phyloP scores from a whole-genome alignment of 352 stramenopile genomes.

The Pythium brachiatum region DNA sequence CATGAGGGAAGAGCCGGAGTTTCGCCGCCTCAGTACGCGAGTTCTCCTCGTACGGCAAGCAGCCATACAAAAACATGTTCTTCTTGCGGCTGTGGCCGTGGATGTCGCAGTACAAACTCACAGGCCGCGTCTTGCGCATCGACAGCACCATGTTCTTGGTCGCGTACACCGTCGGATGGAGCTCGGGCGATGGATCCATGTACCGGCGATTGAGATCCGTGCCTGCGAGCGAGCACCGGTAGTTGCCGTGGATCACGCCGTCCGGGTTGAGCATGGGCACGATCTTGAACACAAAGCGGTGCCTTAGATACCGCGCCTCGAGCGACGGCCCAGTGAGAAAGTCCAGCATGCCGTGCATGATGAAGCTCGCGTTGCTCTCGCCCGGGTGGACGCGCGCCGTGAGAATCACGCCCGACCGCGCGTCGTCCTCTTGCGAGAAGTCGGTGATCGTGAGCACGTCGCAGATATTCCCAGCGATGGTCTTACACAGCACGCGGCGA shows the following conservation, averaged over 20 bases:
- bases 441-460: constrained; percentile 90
- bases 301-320: constrained; percentile 71
- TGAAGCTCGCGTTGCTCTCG: constrained; percentile 87
- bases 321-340: constrained; percentile 75
- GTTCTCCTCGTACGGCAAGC: constrained; percentile 41
- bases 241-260: constrained; percentile 91
- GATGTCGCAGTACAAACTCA: constrained; percentile 85
- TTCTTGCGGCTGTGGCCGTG: constrained; percentile 88
- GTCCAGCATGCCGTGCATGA: constrained; percentile 89
- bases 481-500: constrained; percentile 72
- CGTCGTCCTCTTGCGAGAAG: constrained; percentile 56
- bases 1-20: constrained; percentile 67
- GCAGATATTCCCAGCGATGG: constrained; percentile 81
- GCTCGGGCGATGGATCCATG: constrained; percentile 39
- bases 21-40: constrained; percentile 47
- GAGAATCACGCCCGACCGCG: constrained; percentile 69
- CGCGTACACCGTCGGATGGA: constrained; percentile 76
- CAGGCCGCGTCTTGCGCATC: constrained; percentile 37
- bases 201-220: constrained; percentile 88
- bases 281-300: constrained; percentile 88
- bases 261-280: constrained; percentile 94
- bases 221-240: constrained; percentile 82
- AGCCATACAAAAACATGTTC: constrained; percentile 90
- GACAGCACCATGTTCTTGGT: constrained; percentile 74
- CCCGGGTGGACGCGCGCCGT: constrained; percentile 86